Percentiles rank a stretch among this genome's conserved stretches.
phyloP scores from a whole-genome alignment of 768 basidiomycete species.

The Naganishia friedmannii region DNA sequence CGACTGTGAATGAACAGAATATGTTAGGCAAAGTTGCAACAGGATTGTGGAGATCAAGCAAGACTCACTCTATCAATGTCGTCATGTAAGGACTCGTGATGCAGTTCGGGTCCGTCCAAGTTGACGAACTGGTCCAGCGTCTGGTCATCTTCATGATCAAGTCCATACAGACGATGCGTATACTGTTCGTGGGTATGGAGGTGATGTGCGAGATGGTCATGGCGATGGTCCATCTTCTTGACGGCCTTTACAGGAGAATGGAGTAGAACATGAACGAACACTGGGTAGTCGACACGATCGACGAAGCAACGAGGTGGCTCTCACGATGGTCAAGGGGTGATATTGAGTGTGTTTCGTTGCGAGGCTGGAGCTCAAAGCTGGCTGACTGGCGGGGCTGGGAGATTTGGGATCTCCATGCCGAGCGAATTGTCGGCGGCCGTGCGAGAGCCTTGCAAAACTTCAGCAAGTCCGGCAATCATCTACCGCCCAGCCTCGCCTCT shows the following conservation, averaged over 20 bases:
- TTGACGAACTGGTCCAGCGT: slow-evolving; percentile 19
- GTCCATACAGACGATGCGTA: slow-evolving; percentile 3
- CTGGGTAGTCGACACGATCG: slow-evolving; percentile 15
- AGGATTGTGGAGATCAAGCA: neutral
- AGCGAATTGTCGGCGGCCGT: neutral
- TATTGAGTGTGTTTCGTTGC: neutral
- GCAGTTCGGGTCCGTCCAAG: slow-evolving; percentile 13
- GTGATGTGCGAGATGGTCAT: slow-evolving; percentile 18
- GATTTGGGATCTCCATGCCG: neutral
- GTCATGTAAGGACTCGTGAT: slow-evolving; percentile 3
- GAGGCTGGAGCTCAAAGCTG: too few species aligned
- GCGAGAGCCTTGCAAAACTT: too few species aligned
- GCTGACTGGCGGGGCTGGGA: neutral
- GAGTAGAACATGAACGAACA: slow-evolving; percentile 17
- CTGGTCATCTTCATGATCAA: slow-evolving; percentile 10
- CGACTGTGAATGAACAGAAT: neutral
- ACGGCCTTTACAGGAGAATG: neutral
- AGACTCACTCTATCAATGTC: slow-evolving; percentile 15
- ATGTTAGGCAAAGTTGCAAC: neutral
- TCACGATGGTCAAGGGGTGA: slow-evolving; percentile 14
- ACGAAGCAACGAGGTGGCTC: slow-evolving; percentile 8
- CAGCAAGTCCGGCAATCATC: neutral
- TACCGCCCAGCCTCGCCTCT: neutral
- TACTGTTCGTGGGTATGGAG: slow-evolving; percentile 6
- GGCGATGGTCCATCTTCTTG: slow-evolving; percentile 16